Conservation (phyloP, 306 rosid species). For the Vicia faba region DNA sequence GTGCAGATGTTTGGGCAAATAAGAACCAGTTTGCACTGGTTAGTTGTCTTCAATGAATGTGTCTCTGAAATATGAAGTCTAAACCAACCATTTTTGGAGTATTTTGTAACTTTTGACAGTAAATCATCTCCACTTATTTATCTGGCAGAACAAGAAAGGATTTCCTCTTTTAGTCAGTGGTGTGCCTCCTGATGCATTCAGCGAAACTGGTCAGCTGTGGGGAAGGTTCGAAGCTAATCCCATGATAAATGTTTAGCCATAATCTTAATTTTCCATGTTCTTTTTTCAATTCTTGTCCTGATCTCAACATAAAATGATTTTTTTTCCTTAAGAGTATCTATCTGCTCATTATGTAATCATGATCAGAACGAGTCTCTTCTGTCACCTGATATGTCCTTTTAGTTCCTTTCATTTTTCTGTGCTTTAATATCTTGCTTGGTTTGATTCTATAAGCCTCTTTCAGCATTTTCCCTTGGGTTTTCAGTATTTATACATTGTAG, state of each 20-base stretch:
- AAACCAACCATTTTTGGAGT: conserved; percentile 21
- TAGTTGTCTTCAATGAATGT: conserved; percentile 39
- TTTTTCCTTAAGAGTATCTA: conserved; percentile 3
- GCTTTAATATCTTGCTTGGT: conserved; percentile 15
- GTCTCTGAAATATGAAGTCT: conserved; percentile 32
- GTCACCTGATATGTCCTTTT: background rate
- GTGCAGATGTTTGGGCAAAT: conserved; percentile 99
- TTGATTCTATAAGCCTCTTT: conserved; percentile 30
- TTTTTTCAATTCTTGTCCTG: conserved; percentile 23
- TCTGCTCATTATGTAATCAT: conserved; percentile 27
- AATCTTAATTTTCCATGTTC: conserved; percentile 22
- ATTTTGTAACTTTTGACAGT: conserved; percentile 23
- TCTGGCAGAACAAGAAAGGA: conserved; percentile 74
- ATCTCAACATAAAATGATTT: conserved; percentile 15
- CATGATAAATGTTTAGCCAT: conserved; percentile 7
- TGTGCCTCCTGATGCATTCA: conserved; percentile 96
- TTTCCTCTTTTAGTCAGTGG: conserved; percentile 92
- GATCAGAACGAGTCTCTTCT: background rate
- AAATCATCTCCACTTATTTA: conserved; percentile 39
- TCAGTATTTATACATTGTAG: background rate
- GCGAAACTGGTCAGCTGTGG: conserved; percentile 98
- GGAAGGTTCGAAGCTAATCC: conserved; percentile 62
- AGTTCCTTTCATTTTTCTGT: conserved; percentile 20
- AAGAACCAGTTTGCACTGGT: conserved; percentile 83
- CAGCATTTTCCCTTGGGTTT: background rate